These are phyloP conservation scores for Aquanectria penicillioides DNA, from an alignment of 2,329 filamentous ascomycete genomes.

Conservation along the genomic window DNA sequence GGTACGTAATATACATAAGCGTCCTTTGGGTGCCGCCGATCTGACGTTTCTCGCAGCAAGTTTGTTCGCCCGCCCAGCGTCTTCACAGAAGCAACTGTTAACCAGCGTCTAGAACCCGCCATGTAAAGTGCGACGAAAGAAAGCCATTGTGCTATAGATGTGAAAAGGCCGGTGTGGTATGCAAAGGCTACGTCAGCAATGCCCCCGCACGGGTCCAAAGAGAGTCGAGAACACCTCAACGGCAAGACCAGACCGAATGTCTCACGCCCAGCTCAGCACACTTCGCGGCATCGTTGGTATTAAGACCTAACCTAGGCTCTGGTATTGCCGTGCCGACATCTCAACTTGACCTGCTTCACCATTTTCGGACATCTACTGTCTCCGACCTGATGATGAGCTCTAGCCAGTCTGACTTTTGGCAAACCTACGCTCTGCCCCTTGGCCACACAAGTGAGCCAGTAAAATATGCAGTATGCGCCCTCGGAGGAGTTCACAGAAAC, in stretches of 20 bases:
- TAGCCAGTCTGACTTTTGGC: neutral
- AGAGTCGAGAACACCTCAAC: neutral
- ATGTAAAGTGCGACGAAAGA: conserved; percentile 1
- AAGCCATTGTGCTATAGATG: neutral
- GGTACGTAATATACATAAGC: neutral
- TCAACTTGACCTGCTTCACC: neutral
- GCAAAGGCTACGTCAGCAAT: neutral
- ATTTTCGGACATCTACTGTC: neutral
- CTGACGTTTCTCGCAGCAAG: neutral
- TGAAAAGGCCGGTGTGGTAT: neutral
- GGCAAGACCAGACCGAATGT: no score
- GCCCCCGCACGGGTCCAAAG: neutral
- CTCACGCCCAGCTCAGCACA: neutral
- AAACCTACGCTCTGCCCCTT: conserved; percentile 11
- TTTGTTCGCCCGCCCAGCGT: neutral
- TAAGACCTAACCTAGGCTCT: neutral
- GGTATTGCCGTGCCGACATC: neutral
- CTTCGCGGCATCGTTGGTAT: neutral
- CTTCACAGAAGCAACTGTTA: neutral
- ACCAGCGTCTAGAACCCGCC: neutral
- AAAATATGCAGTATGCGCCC: conserved; percentile 8
- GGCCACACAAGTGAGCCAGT: neutral
- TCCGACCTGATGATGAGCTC: neutral
- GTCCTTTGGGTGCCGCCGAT: no score
- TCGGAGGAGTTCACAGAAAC: conserved; percentile 7